Evolutionary conservation across 2,329 filamentous ascomycete genomes (phyloP), one percentile per base, ranked within the genome.

Genomic region (Akanthomyces muscarius): DNA sequence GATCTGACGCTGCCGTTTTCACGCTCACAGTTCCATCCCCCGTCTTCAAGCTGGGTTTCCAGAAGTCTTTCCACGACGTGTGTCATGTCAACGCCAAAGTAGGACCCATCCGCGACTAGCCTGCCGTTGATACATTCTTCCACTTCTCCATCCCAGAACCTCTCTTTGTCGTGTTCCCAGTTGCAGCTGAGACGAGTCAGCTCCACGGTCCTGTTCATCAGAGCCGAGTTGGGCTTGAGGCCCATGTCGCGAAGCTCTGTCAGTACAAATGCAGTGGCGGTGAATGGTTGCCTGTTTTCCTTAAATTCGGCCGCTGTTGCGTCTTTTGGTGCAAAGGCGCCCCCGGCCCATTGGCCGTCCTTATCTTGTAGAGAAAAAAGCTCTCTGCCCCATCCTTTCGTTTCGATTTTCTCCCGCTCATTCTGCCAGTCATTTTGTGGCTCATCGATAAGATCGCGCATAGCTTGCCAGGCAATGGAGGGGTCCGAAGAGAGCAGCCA

Each of bases 121-220:
- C 36, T 21, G 14, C 65, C 63, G n/a, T 66, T 66, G 50, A 65
- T 65, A 42, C 64, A 65, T 55, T 65, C 64, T 21, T 66, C 65
- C 4, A 60, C 62, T 51, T 66, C 62, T 5, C 65, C 65, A 18
- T 64, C 64, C 65, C 65, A 66, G 52, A 59, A 66, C 18, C 18
- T 59, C 59, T 66, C 59, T 2, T 50, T 50, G 16, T 53, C 65
- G n/a, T 64, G 57, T 11, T 66, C 65, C 62, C 65, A 66, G n/a
- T 44, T 16, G 16, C 54, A 63, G 42, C 55, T 65, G 21, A 47
- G 33, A 25, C 62, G 61, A 5, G 63, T 60, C 42, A 66, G 38
- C 6, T 61, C 44, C 6, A 63, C 56, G 1, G 64, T 67, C 16
- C 41, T 51, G 33, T 55, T 54, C 13, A 59, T 60, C 2, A 28